phyloP scores from a whole-genome alignment of 768 basidiomycete genomes.

The Phylloporus sp. region DNA sequence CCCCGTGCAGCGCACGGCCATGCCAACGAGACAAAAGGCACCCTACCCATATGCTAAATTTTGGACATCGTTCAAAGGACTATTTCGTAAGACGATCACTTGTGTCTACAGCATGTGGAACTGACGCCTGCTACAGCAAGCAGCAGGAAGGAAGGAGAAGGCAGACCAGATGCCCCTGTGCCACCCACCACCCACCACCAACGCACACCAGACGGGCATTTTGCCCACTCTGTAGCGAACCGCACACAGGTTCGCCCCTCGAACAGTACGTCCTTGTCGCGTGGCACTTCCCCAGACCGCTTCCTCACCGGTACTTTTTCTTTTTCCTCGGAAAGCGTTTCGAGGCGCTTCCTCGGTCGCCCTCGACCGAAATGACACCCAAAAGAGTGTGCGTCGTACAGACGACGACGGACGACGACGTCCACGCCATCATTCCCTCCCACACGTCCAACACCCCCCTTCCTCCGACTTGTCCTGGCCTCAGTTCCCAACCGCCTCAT shows the following conservation, averaged over 20 bases:
- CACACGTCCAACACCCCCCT: slow-evolving; percentile 49
- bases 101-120: neutral
- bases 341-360: slow-evolving; percentile 20
- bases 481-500: slow-evolving; percentile 40
- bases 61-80: slow-evolving; percentile 2
- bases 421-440: slow-evolving; percentile 46
- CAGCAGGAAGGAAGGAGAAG: neutral
- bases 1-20: neutral
- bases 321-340: slow-evolving; percentile 25
- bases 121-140: neutral
- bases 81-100: slow-evolving; percentile 4
- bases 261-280: slow-evolving; percentile 37
- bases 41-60: neutral
- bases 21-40: neutral
- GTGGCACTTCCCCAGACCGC: neutral
- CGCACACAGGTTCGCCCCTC: slow-evolving; percentile 39
- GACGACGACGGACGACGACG: slow-evolving; percentile 25
- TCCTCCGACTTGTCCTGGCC: slow-evolving; percentile 43
- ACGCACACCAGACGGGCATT: slow-evolving; percentile 56
- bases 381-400: slow-evolving; percentile 28
- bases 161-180: neutral
- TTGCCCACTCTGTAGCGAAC: slow-evolving; percentile 45
- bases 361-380: slow-evolving; percentile 32
- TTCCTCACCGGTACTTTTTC: neutral
- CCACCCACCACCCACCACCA: slow-evolving; percentile 32